Evolutionary conservation across 768 basidiomycete species (phyloP).

Genomic region (Mycena polygramma): DNA sequence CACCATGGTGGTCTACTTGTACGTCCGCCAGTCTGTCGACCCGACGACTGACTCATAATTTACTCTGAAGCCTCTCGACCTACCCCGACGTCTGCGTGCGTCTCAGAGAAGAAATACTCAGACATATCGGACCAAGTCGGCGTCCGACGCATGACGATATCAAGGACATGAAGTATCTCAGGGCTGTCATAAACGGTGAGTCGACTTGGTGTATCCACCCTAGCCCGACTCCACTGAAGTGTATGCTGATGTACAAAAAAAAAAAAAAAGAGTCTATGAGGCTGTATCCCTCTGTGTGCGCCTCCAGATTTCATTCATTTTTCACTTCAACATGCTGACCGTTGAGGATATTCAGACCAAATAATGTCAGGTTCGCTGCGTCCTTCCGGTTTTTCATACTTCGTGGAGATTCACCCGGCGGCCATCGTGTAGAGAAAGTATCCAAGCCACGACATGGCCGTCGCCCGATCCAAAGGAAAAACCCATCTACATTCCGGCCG

Average conservation of each 20-base stretch:
- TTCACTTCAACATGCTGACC: neutral
- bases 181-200: slow-evolving; percentile 70
- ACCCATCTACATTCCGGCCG: slow-evolving; percentile 51
- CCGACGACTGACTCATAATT: neutral
- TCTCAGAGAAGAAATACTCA: slow-evolving; percentile 65
- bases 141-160: slow-evolving; percentile 68
- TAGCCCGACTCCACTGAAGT: neutral
- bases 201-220: slow-evolving; percentile 37
- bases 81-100: slow-evolving; percentile 60
- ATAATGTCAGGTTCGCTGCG: slow-evolving; percentile 47
- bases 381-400: neutral
- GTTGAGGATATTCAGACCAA: slow-evolving; percentile 44
- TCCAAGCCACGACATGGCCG: slow-evolving; percentile 42
- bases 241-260: neutral
- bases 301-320: slow-evolving; percentile 17
- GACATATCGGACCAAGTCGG: slow-evolving; percentile 55
- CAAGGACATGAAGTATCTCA: slow-evolving; percentile 68
- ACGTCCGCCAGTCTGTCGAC: too few species aligned
- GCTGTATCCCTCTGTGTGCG: slow-evolving; percentile 38
- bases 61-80: slow-evolving; percentile 1
- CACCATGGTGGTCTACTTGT: slow-evolving; percentile 53
- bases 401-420: neutral
- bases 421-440: slow-evolving; percentile 39
- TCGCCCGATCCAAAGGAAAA: slow-evolving; percentile 35
- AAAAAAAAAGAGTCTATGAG: neutral